Conservation (phyloP, 78 protist genomes). For the Creolimax fragrantissima region DNA sequence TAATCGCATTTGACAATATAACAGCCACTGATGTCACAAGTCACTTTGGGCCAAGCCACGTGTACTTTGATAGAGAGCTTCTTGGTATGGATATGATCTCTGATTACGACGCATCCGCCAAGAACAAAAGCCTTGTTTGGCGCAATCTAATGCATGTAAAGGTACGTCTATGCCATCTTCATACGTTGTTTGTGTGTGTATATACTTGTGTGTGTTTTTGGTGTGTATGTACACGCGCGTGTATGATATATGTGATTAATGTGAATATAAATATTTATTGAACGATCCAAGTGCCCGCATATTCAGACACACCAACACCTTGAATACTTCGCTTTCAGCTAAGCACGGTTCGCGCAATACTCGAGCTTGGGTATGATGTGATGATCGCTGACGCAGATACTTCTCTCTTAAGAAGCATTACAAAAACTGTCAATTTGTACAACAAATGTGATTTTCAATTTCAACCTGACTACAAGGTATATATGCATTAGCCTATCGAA, state of each 20-base stretch:
- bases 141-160: background rate
- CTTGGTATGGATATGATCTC: background rate
- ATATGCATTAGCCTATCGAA: too few relatives aligned
- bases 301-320: too few relatives aligned
- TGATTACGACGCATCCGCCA: background rate
- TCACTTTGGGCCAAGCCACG: background rate
- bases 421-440: background rate
- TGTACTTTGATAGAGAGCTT: background rate
- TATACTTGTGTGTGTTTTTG: too few relatives aligned
- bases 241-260: too few relatives aligned
- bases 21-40: background rate
- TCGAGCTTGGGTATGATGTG: background rate
- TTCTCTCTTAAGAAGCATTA: background rate
- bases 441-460: background rate
- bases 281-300: too few relatives aligned
- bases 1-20: background rate
- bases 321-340: background rate
- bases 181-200: too few relatives aligned
- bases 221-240: too few relatives aligned
- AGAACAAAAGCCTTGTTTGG: background rate
- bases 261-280: too few relatives aligned
- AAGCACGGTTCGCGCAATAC: background rate
- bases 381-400: background rate
- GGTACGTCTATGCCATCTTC: too few relatives aligned
- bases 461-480: background rate